Percentiles rank a stretch among this genome's conserved stretches.
Evolutionary conservation across 345 rosid species (phyloP).

Genomic region (Gossypium sturtianum): DNA sequence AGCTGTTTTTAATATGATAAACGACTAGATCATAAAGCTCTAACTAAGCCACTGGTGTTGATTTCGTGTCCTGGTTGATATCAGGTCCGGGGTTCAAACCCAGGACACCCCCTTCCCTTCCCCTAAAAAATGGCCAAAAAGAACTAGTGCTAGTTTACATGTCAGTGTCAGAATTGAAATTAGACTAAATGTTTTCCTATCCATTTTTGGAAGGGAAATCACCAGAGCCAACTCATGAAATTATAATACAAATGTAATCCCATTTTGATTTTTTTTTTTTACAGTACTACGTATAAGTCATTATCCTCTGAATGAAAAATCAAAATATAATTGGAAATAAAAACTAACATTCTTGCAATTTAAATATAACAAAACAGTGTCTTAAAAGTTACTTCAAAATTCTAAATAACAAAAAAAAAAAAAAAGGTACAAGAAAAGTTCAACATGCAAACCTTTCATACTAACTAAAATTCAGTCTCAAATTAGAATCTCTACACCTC

Average conservation of each 20-base stretch:
- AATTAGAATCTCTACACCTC: neutral
- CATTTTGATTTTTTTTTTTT: neutral
- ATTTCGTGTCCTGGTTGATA: no score
- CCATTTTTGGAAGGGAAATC: neutral
- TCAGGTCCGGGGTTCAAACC: no score
- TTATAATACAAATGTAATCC: neutral
- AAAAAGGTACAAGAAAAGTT: neutral
- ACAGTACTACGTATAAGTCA: neutral
- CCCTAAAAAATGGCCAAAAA: no score
- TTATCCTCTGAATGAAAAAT: neutral
- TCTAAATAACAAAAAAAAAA: neutral
- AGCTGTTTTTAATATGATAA: neutral
- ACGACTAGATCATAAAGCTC: neutral
- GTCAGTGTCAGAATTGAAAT: neutral
- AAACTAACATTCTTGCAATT: neutral
- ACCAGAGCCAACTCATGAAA: neutral
- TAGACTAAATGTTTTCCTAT: neutral
- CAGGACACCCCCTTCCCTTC: no score
- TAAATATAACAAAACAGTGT: neutral
- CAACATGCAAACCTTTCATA: constrained; percentile 3
- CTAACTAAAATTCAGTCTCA: neutral
- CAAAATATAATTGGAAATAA: neutral
- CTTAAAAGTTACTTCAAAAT: neutral
- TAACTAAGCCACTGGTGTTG: neutral
- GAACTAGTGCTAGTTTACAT: no score